Evolutionary conservation across 441 rosid species (phyloP), one percentile per base, ranked within the genome.

Genomic region (Sinapis alba): DNA sequence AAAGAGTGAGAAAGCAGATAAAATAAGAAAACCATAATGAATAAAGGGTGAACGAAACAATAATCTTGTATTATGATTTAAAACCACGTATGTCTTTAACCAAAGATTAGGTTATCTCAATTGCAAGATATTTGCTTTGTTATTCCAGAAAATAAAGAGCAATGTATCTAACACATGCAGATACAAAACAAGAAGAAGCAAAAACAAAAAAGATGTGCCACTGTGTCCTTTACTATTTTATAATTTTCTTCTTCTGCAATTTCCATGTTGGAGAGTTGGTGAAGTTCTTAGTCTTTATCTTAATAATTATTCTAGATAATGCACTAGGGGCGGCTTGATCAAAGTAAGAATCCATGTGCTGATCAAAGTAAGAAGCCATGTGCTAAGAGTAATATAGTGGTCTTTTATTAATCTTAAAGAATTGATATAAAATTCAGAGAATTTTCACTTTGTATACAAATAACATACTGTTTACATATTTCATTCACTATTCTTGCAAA

Each of bases 201-300:
- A 21, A 60, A 45, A 47, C 7, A 28, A 28, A 28, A 28, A 28
- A 28, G 34, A 71, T 71, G 68, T 19, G 75, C 20, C 34, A 59
- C 41, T 59, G 7, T 36, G 8, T 6, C 58, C 28, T 64, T 64
- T 41, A 6, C 15, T 54, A 7, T 12, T 11, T 21, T 56, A 12
- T 56, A 12, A 21, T 23, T 13, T 21, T 36, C 8, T 51, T 62
- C 34, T 28, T 13, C 18, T 24, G 62, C 34, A 24, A 6, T 57
- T 24, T 24, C 19, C 32, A 57, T 24, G 34, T 28, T 28, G 34
- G 34, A 28, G 34, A 28, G 34, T 28, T 28, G 34, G 34, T 28
- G 34, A 28, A 28, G 34, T 57, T 57, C 34, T 13, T 23, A 1
- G 62, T 57, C 62, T 24, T 57, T 24, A 24, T 57, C 59, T 12